These are phyloP conservation scores for Casaregolazyma suthepensis DNA, from an alignment of 1,139 yeast species.

Conservation along the genomic window DNA sequence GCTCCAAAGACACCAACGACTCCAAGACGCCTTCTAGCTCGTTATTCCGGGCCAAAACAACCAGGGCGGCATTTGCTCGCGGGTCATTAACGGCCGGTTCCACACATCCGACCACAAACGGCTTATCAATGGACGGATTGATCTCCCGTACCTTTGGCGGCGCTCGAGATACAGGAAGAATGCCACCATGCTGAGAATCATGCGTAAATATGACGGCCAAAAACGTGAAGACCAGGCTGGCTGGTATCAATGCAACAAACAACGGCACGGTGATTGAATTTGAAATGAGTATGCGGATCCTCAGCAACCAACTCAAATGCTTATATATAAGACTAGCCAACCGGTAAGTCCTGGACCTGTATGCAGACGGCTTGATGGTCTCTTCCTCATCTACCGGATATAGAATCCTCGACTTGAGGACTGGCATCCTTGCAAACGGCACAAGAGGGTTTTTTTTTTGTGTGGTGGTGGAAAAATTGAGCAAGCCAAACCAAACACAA, in stretches of 20 bases:
- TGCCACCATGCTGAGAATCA: conserved; percentile 7
- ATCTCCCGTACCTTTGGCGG: conserved; percentile 13
- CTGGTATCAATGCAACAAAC: conserved; percentile 10
- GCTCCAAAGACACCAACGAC: conserved; percentile 67
- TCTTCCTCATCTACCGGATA: conserved; percentile 7
- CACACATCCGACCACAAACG: conserved; percentile 32
- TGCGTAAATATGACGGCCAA: conserved; percentile 3
- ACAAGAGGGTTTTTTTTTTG: background rate
- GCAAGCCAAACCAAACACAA: background rate
- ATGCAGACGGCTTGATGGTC: conserved; percentile 2
- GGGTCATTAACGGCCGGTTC: conserved; percentile 31
- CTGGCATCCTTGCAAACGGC: conserved; percentile 1
- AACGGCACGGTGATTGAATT: conserved; percentile 16
- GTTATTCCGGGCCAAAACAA: conserved; percentile 71
- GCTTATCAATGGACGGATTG: conserved; percentile 23
- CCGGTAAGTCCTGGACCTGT: conserved; percentile 9
- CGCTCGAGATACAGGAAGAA: conserved; percentile 9
- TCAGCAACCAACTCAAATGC: conserved; percentile 6
- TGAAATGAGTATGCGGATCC: conserved; percentile 14
- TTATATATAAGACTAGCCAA: conserved; percentile 2
- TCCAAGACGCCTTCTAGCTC: conserved; percentile 65
- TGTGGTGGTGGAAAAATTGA: background rate
- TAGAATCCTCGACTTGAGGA: conserved; percentile 6
- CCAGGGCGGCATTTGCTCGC: conserved; percentile 70
- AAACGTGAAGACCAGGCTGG: conserved; percentile 4